Evolutionary conservation across 208 protist genomes (phyloP).

Genomic region (Trypanosoma scelopori): DNA sequence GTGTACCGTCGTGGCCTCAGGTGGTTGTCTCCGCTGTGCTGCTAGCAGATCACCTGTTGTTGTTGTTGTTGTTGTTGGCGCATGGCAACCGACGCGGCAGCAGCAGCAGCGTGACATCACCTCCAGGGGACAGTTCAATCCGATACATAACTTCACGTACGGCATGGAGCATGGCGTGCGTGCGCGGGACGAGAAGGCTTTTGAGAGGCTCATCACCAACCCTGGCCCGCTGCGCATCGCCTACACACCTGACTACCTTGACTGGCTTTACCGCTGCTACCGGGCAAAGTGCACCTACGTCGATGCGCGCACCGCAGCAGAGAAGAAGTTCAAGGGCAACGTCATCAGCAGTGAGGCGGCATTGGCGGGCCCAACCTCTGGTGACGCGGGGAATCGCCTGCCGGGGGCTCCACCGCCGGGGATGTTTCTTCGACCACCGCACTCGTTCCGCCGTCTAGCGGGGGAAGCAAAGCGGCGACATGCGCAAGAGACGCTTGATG

Average conservation of each 20-base stretch:
- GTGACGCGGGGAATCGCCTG: conserved; percentile 14
- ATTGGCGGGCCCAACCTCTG: not conserved
- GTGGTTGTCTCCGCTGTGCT: not conserved
- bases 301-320: conserved; percentile 47
- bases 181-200: conserved; percentile 53
- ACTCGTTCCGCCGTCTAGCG: conserved; percentile 57
- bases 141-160: conserved; percentile 74
- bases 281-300: conserved; percentile 53
- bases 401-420: conserved; percentile 45
- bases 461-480: conserved; percentile 45
- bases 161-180: conserved; percentile 30
- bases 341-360: conserved; percentile 33
- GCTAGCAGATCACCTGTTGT: not conserved
- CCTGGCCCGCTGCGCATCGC: conserved; percentile 76
- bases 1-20: not conserved
- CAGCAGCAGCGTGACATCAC: conserved; percentile 44
- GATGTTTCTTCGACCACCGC: conserved; percentile 51
- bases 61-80: too few species aligned
- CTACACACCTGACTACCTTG: conserved; percentile 86
- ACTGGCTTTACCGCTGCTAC: conserved; percentile 86
- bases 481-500: conserved; percentile 66
- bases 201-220: conserved; percentile 75
- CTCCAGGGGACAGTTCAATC: conserved; percentile 81
- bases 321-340: conserved; percentile 61
- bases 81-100: conserved; percentile 2